phyloP scores from a whole-genome alignment of 148 eudicot species.

The Drosera capensis region DNA sequence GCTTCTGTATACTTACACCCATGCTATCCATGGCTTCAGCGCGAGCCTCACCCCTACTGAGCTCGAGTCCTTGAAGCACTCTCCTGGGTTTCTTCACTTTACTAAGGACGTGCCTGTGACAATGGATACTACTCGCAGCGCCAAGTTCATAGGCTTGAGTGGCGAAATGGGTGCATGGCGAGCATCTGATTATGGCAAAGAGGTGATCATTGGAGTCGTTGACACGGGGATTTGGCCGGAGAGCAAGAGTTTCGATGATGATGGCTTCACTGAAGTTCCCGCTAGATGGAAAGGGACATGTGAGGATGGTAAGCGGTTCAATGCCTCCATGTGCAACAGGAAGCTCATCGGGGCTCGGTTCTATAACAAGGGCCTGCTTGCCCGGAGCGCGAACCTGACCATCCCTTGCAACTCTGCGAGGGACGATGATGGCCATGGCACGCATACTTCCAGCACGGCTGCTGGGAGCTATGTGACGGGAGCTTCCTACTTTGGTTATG shows the following conservation, averaged over 20 bases:
- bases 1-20: conserved; percentile 32
- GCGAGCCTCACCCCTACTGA: conserved; percentile 30
- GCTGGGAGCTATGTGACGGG: conserved; percentile 37
- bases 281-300: conserved; percentile 44
- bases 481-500: conserved; percentile 56
- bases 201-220: conserved; percentile 36
- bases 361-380: conserved; percentile 42
- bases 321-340: conserved; percentile 27
- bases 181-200: conserved; percentile 36
- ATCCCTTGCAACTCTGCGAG: conserved; percentile 30
- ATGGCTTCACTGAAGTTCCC: conserved; percentile 18
- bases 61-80: conserved; percentile 16
- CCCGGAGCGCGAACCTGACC: conserved; percentile 17
- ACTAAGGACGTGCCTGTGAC: conserved; percentile 6
- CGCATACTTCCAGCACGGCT: conserved; percentile 52
- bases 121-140: conserved; percentile 38
- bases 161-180: conserved; percentile 41
- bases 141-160: conserved; percentile 34
- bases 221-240: conserved; percentile 75
- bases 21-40: conserved; percentile 61
- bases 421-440: conserved; percentile 62
- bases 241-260: conserved; percentile 35
- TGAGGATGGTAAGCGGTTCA: conserved; percentile 28
- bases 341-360: conserved; percentile 49
- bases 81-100: conserved; percentile 12